A percentile compares a stretch with the other conserved stretches of the same genome.
These are phyloP conservation scores for Daldinia eschscholtzii DNA, from an alignment of 2,329 filamentous ascomycete species.

Conservation along the genomic window DNA sequence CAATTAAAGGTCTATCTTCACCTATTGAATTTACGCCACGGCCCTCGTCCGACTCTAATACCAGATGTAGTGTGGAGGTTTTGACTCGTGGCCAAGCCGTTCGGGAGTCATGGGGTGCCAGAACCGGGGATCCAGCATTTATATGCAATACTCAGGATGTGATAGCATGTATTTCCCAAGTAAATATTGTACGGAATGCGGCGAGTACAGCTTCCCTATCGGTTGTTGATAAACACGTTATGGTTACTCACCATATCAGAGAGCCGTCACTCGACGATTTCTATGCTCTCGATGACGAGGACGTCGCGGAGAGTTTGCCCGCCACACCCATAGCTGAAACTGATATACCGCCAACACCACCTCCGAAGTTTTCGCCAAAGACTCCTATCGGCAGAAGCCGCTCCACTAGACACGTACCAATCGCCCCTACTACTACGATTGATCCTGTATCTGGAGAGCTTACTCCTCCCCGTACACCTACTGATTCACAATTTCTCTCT, in stretches of 20 bases:
- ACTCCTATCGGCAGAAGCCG: constrained; percentile 28
- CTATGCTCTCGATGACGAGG: constrained; percentile 67
- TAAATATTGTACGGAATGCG: constrained; percentile 46
- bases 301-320: constrained; percentile 64
- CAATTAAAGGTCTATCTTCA: constrained; percentile 35
- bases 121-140: constrained; percentile 40
- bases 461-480: constrained; percentile 48
- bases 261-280: constrained; percentile 69
- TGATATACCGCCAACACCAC: constrained; percentile 48
- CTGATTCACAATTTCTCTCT: constrained; percentile 56
- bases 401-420: constrained; percentile 34
- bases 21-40: constrained; percentile 30
- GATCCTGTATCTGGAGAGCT: constrained; percentile 42
- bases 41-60: constrained; percentile 21
- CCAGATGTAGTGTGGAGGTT: constrained; percentile 6
- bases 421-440: constrained; percentile 33
- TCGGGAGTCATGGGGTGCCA: constrained; percentile 49
- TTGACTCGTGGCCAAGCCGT: constrained; percentile 10
- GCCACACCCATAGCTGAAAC: constrained; percentile 36
- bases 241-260: constrained; percentile 56
- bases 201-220: constrained; percentile 50
- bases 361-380: constrained; percentile 46
- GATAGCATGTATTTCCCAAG: constrained; percentile 29
- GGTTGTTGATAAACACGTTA: constrained; percentile 38
- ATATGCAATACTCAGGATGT: constrained; percentile 7